phyloP scores from a whole-genome alignment of 1,284 basidiomycete species.

The Pulveroboletus sp. region DNA sequence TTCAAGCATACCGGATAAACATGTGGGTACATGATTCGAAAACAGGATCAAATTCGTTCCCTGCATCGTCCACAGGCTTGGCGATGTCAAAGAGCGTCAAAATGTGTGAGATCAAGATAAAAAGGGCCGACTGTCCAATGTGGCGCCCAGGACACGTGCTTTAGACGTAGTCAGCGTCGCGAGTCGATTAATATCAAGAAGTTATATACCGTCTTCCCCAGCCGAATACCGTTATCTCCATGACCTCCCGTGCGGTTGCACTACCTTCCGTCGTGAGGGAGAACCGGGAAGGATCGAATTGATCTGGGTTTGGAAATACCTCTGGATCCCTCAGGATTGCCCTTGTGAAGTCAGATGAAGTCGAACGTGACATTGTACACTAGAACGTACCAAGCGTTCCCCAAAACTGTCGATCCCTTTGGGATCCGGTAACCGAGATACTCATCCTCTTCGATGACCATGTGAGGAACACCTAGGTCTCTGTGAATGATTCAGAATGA shows the following conservation, averaged over 20 bases:
- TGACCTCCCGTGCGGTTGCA: not conserved
- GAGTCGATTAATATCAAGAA: not conserved
- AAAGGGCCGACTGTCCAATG: constrained; percentile 1
- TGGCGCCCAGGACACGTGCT: constrained; percentile 8
- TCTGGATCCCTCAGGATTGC: constrained; percentile 17
- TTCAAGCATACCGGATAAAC: not conserved
- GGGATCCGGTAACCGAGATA: constrained; percentile 15
- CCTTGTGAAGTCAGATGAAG: constrained; percentile 2
- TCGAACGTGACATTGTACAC: not conserved
- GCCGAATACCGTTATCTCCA: constrained; percentile 4
- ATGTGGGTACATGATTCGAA: not conserved
- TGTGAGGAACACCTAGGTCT: constrained; percentile 15
- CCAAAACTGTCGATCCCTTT: not conserved
- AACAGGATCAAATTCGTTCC: constrained; percentile 1
- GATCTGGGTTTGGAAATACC: constrained; percentile 10
- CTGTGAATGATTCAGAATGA: not conserved
- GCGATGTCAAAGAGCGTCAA: constrained; percentile 1
- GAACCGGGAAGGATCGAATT: constrained; percentile 16
- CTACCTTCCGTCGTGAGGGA: constrained; percentile 1
- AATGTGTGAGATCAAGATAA: constrained; percentile 5
- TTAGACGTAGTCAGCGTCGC: not conserved
- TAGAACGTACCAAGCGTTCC: constrained; percentile 2
- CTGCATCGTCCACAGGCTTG: constrained; percentile 1
- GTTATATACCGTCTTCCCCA: constrained; percentile 8
- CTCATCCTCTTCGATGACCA: constrained; percentile 15